Evolutionary conservation across 805 yeast genomes (phyloP).

Genomic region (Gaillardinia entomophila): DNA sequence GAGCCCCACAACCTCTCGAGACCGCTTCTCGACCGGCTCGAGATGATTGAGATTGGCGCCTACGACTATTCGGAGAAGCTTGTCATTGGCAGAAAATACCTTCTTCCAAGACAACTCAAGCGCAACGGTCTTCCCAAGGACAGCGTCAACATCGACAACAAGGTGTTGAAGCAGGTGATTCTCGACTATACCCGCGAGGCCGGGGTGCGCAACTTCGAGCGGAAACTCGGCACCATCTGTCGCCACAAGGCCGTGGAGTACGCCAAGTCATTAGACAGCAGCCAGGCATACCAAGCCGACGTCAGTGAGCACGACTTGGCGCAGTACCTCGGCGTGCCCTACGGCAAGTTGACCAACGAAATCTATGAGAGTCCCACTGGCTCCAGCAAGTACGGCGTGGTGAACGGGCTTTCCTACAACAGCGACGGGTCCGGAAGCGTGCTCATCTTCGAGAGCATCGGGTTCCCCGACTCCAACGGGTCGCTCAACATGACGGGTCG

Average conservation of each 20-base stretch:
- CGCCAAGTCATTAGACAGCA: conserved; percentile 23
- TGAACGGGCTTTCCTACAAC: conserved; percentile 83
- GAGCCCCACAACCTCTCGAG: conserved; percentile 64
- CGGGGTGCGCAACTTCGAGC: conserved; percentile 77
- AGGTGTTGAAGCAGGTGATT: conserved; percentile 57
- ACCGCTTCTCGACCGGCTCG: conserved; percentile 81
- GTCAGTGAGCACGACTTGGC: conserved; percentile 55
- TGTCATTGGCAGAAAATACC: conserved; percentile 60
- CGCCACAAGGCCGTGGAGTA: conserved; percentile 77
- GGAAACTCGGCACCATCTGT: conserved; percentile 70
- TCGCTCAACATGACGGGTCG: conserved; percentile 69
- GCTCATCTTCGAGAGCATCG: conserved; percentile 71
- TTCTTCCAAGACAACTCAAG: conserved; percentile 69
- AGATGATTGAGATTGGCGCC: conserved; percentile 71
- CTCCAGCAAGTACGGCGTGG: conserved; percentile 63
- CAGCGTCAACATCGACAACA: conserved; percentile 40
- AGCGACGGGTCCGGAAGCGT: conserved; percentile 83
- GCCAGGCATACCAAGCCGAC: conserved; percentile 25
- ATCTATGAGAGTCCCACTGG: conserved; percentile 34
- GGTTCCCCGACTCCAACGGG: conserved; percentile 42
- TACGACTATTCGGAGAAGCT: conserved; percentile 75
- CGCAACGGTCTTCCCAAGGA: conserved; percentile 54
- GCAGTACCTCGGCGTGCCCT: conserved; percentile 65
- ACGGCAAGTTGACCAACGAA: conserved; percentile 30
- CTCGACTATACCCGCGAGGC: conserved; percentile 75